These are phyloP conservation scores for Suhomyces bokatorum DNA, from an alignment of 1,139 yeast species.

Conservation along the genomic window DNA sequence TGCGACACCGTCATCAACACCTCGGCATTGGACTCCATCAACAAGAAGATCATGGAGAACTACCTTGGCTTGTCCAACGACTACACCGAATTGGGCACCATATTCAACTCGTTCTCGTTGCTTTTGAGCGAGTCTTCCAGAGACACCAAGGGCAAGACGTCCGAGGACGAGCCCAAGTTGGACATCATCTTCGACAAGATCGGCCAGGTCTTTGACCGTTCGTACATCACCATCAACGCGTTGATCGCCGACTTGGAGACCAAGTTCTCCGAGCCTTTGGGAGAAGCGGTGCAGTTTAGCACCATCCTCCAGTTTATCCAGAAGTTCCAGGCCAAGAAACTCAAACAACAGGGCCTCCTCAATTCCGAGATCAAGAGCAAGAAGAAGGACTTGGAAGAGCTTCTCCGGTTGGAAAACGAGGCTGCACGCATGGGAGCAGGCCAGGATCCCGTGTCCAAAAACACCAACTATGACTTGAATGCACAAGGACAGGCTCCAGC, in stretches of 20 bases:
- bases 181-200: slow-evolving; percentile 56
- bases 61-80: slow-evolving; percentile 66
- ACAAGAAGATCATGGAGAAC: slow-evolving; percentile 63
- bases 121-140: slow-evolving; percentile 48
- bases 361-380: slow-evolving; percentile 54
- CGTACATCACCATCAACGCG: slow-evolving; percentile 63
- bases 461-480: slow-evolving; percentile 33
- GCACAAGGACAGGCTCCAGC: slow-evolving; percentile 19
- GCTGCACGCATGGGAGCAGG: slow-evolving; percentile 38
- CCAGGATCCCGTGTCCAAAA: slow-evolving; percentile 27
- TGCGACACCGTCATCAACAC: slow-evolving; percentile 28
- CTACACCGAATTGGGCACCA: slow-evolving; percentile 67
- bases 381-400: slow-evolving; percentile 41
- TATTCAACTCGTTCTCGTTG: slow-evolving; percentile 72
- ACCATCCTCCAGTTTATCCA: slow-evolving; percentile 65
- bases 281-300: slow-evolving; percentile 79
- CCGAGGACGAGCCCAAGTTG: slow-evolving; percentile 39
- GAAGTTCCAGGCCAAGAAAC: slow-evolving; percentile 68
- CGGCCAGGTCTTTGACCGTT: slow-evolving; percentile 79
- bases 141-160: slow-evolving; percentile 18
- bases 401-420: slow-evolving; percentile 44
- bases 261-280: slow-evolving; percentile 78
- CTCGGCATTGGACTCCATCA: slow-evolving; percentile 61
- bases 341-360: slow-evolving; percentile 63
- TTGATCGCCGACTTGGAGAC: slow-evolving; percentile 70